Evolutionary conservation across 768 basidiomycete species (phyloP).

Genomic region (Pisolithus orientalis): DNA sequence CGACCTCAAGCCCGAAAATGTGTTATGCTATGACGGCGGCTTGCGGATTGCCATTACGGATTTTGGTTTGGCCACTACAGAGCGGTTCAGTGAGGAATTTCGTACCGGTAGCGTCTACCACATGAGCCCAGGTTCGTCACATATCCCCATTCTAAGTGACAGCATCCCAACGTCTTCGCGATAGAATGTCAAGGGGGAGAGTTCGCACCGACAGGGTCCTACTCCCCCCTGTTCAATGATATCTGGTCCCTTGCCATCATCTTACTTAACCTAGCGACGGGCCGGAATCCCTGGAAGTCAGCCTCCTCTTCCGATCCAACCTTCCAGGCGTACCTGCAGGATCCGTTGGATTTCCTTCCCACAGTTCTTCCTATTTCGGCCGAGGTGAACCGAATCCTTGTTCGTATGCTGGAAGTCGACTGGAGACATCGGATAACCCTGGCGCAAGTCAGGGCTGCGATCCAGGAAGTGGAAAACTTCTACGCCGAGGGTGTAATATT

Average conservation of each 20-base stretch:
- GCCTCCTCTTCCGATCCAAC: slow-evolving; percentile 79
- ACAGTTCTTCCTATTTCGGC: slow-evolving; percentile 76
- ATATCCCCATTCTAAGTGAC: slow-evolving; percentile 5
- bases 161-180: slow-evolving; percentile 16
- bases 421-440: slow-evolving; percentile 49
- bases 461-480: slow-evolving; percentile 55
- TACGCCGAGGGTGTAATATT: slow-evolving; percentile 73
- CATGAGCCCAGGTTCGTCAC: slow-evolving; percentile 81
- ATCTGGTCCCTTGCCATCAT: slow-evolving; percentile 97
- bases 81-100: slow-evolving; percentile 80
- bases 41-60: slow-evolving; percentile 82
- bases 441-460: slow-evolving; percentile 43
- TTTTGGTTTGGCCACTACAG: slow-evolving; percentile 91
- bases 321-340: slow-evolving; percentile 80
- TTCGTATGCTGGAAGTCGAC: slow-evolving; percentile 67
- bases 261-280: slow-evolving; percentile 90
- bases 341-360: slow-evolving; percentile 75
- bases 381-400: slow-evolving; percentile 67
- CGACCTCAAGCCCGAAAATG: slow-evolving; percentile 95
- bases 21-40: slow-evolving; percentile 79
- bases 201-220: slow-evolving; percentile 56
- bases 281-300: slow-evolving; percentile 94
- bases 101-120: slow-evolving; percentile 97
- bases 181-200: slow-evolving; percentile 82
- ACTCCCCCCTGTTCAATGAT: slow-evolving; percentile 87